Base-by-base conservation (phyloP, 441 rosid species). In the Populus hybrid region DNA sequence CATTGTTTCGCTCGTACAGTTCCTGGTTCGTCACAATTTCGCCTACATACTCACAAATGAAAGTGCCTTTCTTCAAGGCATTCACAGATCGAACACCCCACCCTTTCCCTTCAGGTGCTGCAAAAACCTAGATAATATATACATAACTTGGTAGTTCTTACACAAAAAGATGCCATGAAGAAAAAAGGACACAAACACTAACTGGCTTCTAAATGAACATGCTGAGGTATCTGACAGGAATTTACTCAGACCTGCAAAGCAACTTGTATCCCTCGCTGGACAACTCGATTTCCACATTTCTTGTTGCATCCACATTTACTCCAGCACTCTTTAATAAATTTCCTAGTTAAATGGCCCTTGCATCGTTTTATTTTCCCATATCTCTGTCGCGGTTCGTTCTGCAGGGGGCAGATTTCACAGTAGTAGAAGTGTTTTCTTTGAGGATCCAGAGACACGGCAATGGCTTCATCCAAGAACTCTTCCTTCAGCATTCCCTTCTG, bases 261-360 rank as follows among this genome's bases (percentile, higher is more conserved):
- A 11, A 77, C 85, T n/a, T 67, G 77, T 28, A 86, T 81, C 46
- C 87, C 87, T 20, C 80, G 63, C 67, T 84, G 87, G 59, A 84
- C 80, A 26, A 84, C 76, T 16, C 85, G 82, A 50, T 86, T 84
- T 21, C 85, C 79, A 36, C 89, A 86, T 32, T 76, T 67, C 78
- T 61, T 73, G 69, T 10, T 76, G 78, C 87, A 86, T 6, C 87
- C 86, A 35, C 87, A 86, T 71, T 77, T 79, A 8, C 35, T 67
- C 89, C 87, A 86, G 73, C 89, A 86, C 66, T 86, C 89, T 79
- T 86, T 86, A 8, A 86, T 79, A 46, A 86, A 86, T 57, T 81
- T 86, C 81, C 85, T 83, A 23, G 65, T 82, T 64, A 86, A 12
- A 59, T 83, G 89, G 1, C 86, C 87, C 57, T 77, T 76, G 69